Conservation (phyloP, 192 early-diverging fungal species). For the Mortierella alpina region DNA sequence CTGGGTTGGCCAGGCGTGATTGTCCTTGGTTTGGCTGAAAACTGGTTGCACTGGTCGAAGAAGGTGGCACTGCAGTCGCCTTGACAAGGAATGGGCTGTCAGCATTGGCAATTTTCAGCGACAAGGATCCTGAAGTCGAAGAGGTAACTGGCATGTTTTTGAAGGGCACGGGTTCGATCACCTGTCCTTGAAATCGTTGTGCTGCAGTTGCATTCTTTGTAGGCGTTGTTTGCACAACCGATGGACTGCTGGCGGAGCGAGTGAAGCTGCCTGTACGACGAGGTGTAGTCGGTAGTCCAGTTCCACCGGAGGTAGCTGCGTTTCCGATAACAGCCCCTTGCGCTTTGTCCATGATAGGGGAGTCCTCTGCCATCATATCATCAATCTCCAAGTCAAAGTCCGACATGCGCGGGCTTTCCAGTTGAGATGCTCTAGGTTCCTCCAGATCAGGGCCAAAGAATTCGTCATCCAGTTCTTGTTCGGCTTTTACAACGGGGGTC, state of each 20-base stretch:
- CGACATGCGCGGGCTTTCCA: slow-evolving; percentile 42
- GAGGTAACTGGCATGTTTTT: neutral
- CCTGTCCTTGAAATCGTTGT: neutral
- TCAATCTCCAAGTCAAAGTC: slow-evolving; percentile 26
- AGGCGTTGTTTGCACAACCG: slow-evolving; percentile 31
- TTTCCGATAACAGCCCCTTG: neutral
- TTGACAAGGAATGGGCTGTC: too few relatives aligned
- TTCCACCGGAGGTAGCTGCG: neutral
- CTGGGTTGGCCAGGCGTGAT: too few relatives aligned
- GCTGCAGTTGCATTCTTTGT: neutral
- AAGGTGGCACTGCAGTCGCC: too few relatives aligned
- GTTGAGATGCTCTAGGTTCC: slow-evolving; percentile 20
- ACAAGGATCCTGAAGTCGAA: too few relatives aligned
- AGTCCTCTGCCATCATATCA: slow-evolving; percentile 32
- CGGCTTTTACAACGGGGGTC: too few relatives aligned
- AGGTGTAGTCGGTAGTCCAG: neutral
- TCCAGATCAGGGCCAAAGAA: slow-evolving; percentile 41
- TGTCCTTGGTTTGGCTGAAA: too few relatives aligned
- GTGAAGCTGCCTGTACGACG: slow-evolving; percentile 15
- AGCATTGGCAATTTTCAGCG: too few relatives aligned
- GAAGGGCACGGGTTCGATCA: neutral
- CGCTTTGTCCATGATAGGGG: slow-evolving; percentile 16
- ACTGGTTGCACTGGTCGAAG: too few relatives aligned
- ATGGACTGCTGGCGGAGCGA: slow-evolving; percentile 26
- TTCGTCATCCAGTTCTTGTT: slow-evolving; percentile 4